phyloP scores from a whole-genome alignment of 371 early-diverging fungal genomes.

The Apophysomyces ossiformis region DNA sequence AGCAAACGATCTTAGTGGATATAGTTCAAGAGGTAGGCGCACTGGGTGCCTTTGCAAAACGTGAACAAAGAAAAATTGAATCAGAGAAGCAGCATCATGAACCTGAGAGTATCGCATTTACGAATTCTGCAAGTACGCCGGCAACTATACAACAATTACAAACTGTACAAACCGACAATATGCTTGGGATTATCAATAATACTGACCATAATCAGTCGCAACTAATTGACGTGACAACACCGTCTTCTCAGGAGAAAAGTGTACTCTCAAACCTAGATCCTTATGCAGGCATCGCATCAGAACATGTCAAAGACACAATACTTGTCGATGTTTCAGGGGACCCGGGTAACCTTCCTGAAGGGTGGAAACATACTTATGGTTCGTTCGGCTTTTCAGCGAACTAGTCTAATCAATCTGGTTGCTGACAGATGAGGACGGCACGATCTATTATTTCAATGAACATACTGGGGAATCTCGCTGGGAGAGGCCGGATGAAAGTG shows the following conservation, averaged over 20 bases:
- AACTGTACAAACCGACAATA: not conserved
- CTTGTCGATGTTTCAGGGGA: not conserved
- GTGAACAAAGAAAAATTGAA: not conserved
- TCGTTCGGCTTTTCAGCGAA: not conserved
- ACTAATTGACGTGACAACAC: constrained; percentile 2
- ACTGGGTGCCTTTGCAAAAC: not conserved
- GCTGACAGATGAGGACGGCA: constrained; percentile 46
- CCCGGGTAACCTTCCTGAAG: constrained; percentile 19
- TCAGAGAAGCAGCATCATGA: not conserved
- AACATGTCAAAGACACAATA: not conserved
- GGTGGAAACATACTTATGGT: constrained; percentile 42
- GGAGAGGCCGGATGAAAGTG: constrained; percentile 29
- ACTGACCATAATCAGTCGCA: not conserved
- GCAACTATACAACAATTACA: not conserved
- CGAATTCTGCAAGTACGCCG: not conserved
- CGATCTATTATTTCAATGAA: constrained; percentile 57
- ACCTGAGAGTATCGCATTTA: not conserved
- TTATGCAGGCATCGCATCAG: not conserved
- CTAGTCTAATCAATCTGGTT: constrained; percentile 1
- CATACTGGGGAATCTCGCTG: constrained; percentile 55
- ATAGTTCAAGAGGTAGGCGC: not conserved
- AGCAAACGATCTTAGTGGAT: constrained; percentile 1
- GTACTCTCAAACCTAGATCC: not conserved
- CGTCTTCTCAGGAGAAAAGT: not conserved
- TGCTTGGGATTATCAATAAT: not conserved